A percentile compares a stretch with the other conserved stretches of the same genome.
These are phyloP conservation scores for Emmonsiellopsis sp. DNA, from an alignment of 2,329 filamentous ascomycete species.

Conservation along the genomic window DNA sequence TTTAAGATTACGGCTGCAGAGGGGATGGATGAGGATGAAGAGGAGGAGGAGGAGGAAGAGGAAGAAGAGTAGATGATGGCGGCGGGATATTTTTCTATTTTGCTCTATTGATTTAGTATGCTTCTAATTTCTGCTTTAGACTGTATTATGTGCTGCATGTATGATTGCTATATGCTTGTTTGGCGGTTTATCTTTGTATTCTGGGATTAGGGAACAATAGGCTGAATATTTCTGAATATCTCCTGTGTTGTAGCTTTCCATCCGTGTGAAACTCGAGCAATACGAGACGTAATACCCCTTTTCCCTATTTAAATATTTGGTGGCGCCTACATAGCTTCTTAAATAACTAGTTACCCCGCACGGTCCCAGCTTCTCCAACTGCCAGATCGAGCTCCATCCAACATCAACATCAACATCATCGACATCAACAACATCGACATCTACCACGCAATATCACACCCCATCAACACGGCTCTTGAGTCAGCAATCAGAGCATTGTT, in stretches of 20 bases:
- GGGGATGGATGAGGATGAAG: constrained; percentile 89
- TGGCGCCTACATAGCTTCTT: neutral
- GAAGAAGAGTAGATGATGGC: neutral
- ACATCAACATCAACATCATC: too few species aligned
- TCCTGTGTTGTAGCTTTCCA: too few species aligned
- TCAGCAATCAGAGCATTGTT: too few species aligned
- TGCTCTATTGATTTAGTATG: neutral
- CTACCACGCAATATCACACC: too few species aligned
- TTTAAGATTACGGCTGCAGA: constrained; percentile 82
- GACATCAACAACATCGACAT: too few species aligned
- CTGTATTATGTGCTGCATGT: neutral
- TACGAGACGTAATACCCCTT: too few species aligned
- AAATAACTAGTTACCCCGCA: neutral
- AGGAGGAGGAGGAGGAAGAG: constrained; percentile 54
- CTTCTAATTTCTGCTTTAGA: neutral
- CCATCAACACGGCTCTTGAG: too few species aligned
- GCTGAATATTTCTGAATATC: too few species aligned
- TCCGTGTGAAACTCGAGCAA: too few species aligned
- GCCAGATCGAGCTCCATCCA: neutral
- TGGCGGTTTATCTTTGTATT: neutral
- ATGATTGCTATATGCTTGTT: neutral
- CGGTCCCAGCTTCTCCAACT: neutral
- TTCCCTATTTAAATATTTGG: too few species aligned
- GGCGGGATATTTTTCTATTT: neutral
- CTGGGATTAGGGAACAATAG: neutral